phyloP scores from a whole-genome alignment of 768 basidiomycete species.

The Mycena floridula region DNA sequence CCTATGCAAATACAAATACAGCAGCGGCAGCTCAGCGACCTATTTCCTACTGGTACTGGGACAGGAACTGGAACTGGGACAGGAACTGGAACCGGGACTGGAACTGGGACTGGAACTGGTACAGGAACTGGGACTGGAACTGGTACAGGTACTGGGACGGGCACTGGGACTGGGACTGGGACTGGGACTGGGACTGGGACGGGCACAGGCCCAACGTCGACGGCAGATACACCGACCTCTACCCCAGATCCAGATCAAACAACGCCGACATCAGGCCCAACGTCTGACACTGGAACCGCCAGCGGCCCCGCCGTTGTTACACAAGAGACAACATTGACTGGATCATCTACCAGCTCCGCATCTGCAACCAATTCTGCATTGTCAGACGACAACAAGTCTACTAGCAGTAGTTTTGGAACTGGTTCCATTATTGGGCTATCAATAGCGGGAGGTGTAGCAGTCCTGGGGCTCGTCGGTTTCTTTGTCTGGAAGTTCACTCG shows the following conservation, averaged over 20 bases:
- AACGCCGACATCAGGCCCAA: slow-evolving; percentile 4
- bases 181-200: no score
- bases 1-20: no score
- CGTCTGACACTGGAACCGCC: neutral
- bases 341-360: neutral
- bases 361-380: slow-evolving; percentile 12
- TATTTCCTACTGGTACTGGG: no score
- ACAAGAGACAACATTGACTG: no score
- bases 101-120: no score
- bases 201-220: neutral
- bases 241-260: slow-evolving; percentile 3
- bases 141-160: no score
- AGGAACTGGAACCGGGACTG: no score
- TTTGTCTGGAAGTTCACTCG: slow-evolving; percentile 83
- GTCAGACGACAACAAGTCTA: slow-evolving; percentile 6
- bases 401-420: slow-evolving; percentile 42
- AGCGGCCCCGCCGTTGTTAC: neutral
- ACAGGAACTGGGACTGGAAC: no score
- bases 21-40: no score
- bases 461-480: slow-evolving; percentile 67
- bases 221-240: slow-evolving; percentile 4
- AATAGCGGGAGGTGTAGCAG: slow-evolving; percentile 73
- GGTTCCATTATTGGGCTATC: slow-evolving; percentile 78
- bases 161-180: no score
- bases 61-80: no score